Evolutionary conservation across 768 basidiomycete species (phyloP).

Genomic region (Phanerodontia chrysosporium): DNA sequence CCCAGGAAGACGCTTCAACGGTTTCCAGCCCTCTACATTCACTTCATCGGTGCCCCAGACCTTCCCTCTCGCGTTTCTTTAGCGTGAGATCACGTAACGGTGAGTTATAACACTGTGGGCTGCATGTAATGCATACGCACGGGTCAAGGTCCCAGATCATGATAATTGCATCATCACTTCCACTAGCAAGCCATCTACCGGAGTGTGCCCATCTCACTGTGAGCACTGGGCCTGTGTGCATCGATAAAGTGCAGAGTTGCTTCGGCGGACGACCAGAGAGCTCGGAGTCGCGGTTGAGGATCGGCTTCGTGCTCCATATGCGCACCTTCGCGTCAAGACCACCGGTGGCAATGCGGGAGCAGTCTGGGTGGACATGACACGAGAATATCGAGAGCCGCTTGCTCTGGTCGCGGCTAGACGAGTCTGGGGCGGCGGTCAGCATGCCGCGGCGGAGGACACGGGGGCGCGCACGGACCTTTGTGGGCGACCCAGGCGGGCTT

Average conservation of each 20-base stretch:
- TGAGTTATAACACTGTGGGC: not conserved
- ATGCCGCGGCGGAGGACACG: conserved; percentile 10
- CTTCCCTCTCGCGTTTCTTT: conserved; percentile 78
- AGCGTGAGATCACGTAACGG: too few relatives aligned
- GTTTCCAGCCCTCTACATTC: conserved; percentile 97
- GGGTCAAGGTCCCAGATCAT: conserved; percentile 98
- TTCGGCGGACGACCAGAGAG: conserved; percentile 73
- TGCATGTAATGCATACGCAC: conserved; percentile 46
- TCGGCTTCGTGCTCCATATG: conserved; percentile 96
- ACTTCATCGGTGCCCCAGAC: conserved; percentile 94
- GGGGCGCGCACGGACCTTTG: conserved; percentile 45
- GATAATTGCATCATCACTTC: conserved; percentile 92
- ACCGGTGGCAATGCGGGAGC: conserved; percentile 94
- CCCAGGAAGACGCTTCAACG: conserved; percentile 84
- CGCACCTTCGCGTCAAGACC: conserved; percentile 94
- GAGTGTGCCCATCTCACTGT: conserved; percentile 92
- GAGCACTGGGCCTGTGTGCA: conserved; percentile 92
- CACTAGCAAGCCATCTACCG: conserved; percentile 91
- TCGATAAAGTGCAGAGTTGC: conserved; percentile 82
- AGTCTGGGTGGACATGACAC: conserved; percentile 92
- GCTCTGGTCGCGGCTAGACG: conserved; percentile 51
- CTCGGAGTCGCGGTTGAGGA: conserved; percentile 71
- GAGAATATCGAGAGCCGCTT: conserved; percentile 88
- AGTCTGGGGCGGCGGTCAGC: conserved; percentile 26
- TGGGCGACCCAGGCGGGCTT: conserved; percentile 88